A percentile compares a stretch with the other conserved stretches of the same genome.
Evolutionary conservation across 2,329 filamentous ascomycete genomes (phyloP).

Genomic region (Dactylellina sp.): DNA sequence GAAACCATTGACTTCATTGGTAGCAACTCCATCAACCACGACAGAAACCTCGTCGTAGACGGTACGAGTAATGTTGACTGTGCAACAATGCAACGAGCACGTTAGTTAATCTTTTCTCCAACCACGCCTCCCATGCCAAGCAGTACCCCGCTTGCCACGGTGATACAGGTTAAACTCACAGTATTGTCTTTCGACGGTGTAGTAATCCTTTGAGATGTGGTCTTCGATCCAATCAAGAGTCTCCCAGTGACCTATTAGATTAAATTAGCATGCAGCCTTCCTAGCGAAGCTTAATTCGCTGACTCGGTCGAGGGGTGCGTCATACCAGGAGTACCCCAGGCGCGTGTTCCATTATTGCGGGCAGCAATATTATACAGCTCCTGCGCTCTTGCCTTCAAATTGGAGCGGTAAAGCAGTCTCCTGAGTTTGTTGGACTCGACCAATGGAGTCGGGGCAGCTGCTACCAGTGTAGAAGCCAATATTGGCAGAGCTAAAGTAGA

Average conservation of each 20-base stretch:
- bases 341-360: conserved; percentile 65
- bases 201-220: conserved; percentile 39
- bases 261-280: conserved; percentile 7
- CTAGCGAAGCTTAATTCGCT: neutral
- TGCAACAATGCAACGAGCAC: conserved; percentile 13
- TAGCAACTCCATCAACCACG: conserved; percentile 17
- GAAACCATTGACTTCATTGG: conserved; percentile 59
- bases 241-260: conserved; percentile 58
- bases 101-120: conserved; percentile 32
- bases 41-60: conserved; percentile 38
- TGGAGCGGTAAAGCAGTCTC: conserved; percentile 63
- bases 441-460: conserved; percentile 44
- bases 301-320: conserved; percentile 64
- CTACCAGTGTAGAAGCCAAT: conserved; percentile 48
- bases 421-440: conserved; percentile 65
- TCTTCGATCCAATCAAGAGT: conserved; percentile 57
- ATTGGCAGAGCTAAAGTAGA: conserved; percentile 41
- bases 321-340: conserved; percentile 66
- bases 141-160: conserved; percentile 40
- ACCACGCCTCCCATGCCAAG: no score
- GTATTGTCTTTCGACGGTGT: conserved; percentile 50
- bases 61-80: conserved; percentile 47
- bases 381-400: conserved; percentile 65
- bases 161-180: conserved; percentile 52
- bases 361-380: conserved; percentile 66